These are phyloP conservation scores for Pistacia atlantica DNA, from an alignment of 345 rosid genomes.

Conservation along the genomic window DNA sequence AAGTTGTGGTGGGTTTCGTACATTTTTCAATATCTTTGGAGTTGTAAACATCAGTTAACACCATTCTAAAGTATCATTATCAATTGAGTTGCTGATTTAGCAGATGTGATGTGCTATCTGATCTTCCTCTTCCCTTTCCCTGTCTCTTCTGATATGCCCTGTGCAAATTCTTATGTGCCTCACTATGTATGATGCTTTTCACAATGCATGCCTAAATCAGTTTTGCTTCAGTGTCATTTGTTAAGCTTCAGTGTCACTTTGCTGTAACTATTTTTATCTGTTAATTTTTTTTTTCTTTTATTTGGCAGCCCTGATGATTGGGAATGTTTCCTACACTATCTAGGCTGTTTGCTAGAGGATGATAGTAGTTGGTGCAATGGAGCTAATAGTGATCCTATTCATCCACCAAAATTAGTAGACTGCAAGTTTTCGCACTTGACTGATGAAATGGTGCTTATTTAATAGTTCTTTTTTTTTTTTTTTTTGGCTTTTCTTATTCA, in stretches of 20 bases:
- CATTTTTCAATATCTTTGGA: neutral
- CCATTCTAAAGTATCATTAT: neutral
- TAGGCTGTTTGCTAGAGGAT: conserved; percentile 92
- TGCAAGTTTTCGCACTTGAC: conserved; percentile 65
- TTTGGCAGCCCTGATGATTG: conserved; percentile 96
- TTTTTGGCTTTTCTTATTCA: neutral
- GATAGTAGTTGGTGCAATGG: conserved; percentile 60
- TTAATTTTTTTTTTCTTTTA: conserved; percentile 36
- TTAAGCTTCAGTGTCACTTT: neutral
- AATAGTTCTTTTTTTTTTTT: conserved; percentile 18
- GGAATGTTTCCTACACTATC: conserved; percentile 91
- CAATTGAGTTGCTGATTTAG: neutral
- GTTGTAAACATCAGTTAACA: neutral
- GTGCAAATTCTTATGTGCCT: no score
- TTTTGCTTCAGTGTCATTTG: no score
- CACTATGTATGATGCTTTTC: neutral
- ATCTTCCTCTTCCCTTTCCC: neutral
- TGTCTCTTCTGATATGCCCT: neutral
- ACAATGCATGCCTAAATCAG: neutral
- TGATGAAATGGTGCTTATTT: conserved; percentile 69
- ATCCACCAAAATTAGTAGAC: conserved; percentile 46
- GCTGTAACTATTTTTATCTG: conserved; percentile 4
- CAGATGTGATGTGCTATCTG: neutral
- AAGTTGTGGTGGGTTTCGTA: neutral
- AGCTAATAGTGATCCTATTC: conserved; percentile 43